Evolutionary conservation across 2,329 filamentous ascomycete genomes (phyloP).

Genomic region (Penicillium sp.): DNA sequence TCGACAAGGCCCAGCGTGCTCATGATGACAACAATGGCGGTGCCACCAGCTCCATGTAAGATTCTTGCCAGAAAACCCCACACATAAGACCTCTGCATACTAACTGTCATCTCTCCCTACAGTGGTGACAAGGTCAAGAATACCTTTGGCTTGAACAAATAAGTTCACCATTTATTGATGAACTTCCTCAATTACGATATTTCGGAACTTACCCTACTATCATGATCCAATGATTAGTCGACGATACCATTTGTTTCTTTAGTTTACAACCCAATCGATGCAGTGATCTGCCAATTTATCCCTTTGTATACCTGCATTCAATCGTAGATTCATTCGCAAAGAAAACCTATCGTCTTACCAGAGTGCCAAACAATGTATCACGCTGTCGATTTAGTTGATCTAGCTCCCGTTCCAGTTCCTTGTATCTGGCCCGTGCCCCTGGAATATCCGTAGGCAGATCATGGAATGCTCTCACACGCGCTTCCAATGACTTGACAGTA

Average conservation of each 20-base stretch:
- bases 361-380: constrained; percentile 72
- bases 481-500: constrained; percentile 65
- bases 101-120: constrained; percentile 4
- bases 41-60: constrained; percentile 42
- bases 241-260: constrained; percentile 28
- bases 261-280: not conserved
- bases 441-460: constrained; percentile 71
- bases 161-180: constrained; percentile 7
- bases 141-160: constrained; percentile 41
- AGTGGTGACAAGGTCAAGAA: constrained; percentile 49
- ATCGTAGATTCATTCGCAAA: not conserved
- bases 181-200: not conserved
- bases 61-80: not conserved
- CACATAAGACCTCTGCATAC: not conserved
- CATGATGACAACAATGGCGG: constrained; percentile 46
- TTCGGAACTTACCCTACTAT: constrained; percentile 10
- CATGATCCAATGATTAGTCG: constrained; percentile 20
- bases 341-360: constrained; percentile 53
- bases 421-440: constrained; percentile 69
- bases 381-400: constrained; percentile 61
- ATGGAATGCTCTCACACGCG: constrained; percentile 66
- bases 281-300: not conserved
- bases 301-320: not conserved
- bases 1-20: constrained; percentile 51
- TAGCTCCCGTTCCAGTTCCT: constrained; percentile 65